Evolutionary conservation across 345 rosid genomes (phyloP), one percentile per base, ranked within the genome.

Genomic region (Angophora floribunda): DNA sequence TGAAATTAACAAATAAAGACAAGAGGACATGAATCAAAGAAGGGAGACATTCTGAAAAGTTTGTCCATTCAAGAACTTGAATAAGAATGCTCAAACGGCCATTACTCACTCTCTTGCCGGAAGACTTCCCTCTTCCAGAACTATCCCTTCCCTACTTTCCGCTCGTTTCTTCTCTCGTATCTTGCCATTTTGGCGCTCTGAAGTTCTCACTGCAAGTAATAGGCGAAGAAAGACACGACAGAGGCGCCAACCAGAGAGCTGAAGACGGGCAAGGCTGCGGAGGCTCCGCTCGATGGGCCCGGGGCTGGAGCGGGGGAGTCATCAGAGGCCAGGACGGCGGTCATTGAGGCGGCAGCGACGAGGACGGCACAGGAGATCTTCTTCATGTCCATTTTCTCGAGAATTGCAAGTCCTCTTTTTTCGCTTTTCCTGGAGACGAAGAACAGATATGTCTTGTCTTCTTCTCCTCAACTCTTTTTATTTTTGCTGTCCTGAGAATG

Each of bases 231-330:
- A 17, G 99, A 94, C 65, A 94, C 88, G 86, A 96, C 88, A 44
- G 95, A 93, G 88, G 96, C 95, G 21, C 95, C 98, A 11, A 95
- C 87, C 91, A 95, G 88, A 13, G 97, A 91, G 21, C 97, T 94
- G 44, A 96, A 44, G 87, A 90, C 90, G 2, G 99, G 98, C 88
- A 96, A 70, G 67, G 96, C 88, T 7, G 92, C 53, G 4, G 91
- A 47, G 21, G 92, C 93, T 9, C 92, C 95, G 41, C 90, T 88
- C 61, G 90, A 59, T 26, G 94, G 87, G 70, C 90, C 89, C 5
- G 93, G 95, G 85, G 92, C 95, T 0, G 94, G 92, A 65, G 96
- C 95, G 0, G 93, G 44, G 36, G 90, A 91, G 7, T 90, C 88
- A 15, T 89, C 94, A 5, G 91, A 22, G 41, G 98, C 98, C 93